phyloP scores from a whole-genome alignment of 2,329 filamentous ascomycete genomes.

The Aspergillus fischeri region DNA sequence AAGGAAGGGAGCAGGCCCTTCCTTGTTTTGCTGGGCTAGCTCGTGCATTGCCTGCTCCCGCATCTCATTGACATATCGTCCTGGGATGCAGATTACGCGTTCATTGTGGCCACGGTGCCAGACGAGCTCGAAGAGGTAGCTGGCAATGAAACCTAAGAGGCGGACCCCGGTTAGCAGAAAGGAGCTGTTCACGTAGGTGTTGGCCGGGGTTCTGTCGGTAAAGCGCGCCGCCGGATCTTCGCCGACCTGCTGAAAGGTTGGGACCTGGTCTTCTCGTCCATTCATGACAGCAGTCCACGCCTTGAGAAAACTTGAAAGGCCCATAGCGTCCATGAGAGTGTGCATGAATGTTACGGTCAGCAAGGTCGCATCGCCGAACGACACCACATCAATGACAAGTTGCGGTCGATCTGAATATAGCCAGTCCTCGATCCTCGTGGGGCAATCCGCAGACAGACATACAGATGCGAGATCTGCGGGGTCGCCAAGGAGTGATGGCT shows the following conservation, averaged over 20 bases:
- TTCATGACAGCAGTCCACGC: conserved; percentile 47
- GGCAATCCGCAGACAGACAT: no score
- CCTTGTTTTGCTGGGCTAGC: conserved; percentile 7
- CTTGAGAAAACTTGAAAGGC: conserved; percentile 39
- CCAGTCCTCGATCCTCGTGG: conserved; percentile 34
- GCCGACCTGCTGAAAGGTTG: conserved; percentile 30
- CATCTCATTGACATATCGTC: conserved; percentile 25
- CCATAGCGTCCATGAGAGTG: conserved; percentile 46
- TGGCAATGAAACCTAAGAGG: conserved; percentile 23
- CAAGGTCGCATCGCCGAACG: conserved; percentile 49
- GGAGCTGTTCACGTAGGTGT: neutral
- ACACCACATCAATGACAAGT: conserved; percentile 46
- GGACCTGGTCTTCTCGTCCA: conserved; percentile 41
- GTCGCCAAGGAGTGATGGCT: conserved; percentile 27
- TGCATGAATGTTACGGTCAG: conserved; percentile 47
- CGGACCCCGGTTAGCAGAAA: neutral
- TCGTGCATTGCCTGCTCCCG: conserved; percentile 14
- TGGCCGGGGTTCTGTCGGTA: conserved; percentile 5
- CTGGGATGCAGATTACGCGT: conserved; percentile 41
- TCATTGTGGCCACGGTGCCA: conserved; percentile 27
- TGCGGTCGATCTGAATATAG: conserved; percentile 43
- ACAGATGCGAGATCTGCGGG: conserved; percentile 19
- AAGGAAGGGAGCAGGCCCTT: conserved; percentile 31
- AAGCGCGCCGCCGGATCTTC: conserved; percentile 33
- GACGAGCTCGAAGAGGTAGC: conserved; percentile 31